phyloP scores from a whole-genome alignment of 2,329 filamentous ascomycete species.

The Kalaharituber pfeilii region DNA sequence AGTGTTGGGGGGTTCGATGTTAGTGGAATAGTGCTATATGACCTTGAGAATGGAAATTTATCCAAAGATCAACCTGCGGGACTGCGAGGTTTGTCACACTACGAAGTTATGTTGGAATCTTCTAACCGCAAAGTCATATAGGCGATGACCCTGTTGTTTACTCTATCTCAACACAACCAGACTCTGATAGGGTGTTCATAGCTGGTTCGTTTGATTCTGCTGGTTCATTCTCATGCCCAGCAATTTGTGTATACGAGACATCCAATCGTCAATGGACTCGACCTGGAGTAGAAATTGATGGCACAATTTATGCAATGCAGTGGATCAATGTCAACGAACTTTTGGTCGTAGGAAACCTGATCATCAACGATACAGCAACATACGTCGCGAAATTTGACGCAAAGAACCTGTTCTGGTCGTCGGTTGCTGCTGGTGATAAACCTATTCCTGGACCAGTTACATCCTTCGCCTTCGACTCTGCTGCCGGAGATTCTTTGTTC shows the following conservation, averaged over 20 bases:
- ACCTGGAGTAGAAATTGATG: constrained; percentile 50
- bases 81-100: constrained; percentile 22
- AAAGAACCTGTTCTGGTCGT: constrained; percentile 47
- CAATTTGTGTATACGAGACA: constrained; percentile 53
- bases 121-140: too few relatives aligned
- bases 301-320: constrained; percentile 51
- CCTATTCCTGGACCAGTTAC: constrained; percentile 64
- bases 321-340: constrained; percentile 60
- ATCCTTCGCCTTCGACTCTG: constrained; percentile 55
- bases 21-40: constrained; percentile 62
- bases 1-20: constrained; percentile 44
- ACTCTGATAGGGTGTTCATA: constrained; percentile 60
- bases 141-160: constrained; percentile 58
- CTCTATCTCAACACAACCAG: constrained; percentile 54
- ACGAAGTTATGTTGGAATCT: background rate
- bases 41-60: constrained; percentile 49
- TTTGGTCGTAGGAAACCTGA: constrained; percentile 61
- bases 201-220: constrained; percentile 39
- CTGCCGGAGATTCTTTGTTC: constrained; percentile 61
- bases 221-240: constrained; percentile 64
- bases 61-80: constrained; percentile 52
- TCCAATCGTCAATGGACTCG: constrained; percentile 58
- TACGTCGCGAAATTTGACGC: constrained; percentile 59
- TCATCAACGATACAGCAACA: constrained; percentile 44
- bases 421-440: constrained; percentile 41